Base-by-base conservation (phyloP, 768 basidiomycete species). In the Collybia mongolica region DNA sequence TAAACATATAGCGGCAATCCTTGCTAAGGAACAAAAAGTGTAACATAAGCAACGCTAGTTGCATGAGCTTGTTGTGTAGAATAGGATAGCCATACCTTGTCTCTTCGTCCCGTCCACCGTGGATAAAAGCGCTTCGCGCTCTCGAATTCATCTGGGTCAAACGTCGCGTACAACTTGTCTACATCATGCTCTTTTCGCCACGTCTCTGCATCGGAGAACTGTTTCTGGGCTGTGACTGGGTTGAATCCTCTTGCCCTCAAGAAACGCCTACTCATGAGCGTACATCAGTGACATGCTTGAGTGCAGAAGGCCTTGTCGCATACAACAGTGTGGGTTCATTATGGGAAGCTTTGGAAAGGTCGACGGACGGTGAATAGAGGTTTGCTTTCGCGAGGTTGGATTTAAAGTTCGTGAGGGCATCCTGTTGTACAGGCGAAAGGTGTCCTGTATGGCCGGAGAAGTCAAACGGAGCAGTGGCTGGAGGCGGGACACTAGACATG, bases 1-100 rank as follows among this genome's bases (percentile, higher is more conserved):
- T 85, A 93, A n/a, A 91, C 86, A 59, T 85, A 91, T 5, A 92
- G 54, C 1, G 90, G 90, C 40, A 81, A 63, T 20, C 89, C 90
- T 39, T 79, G 68, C 85, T 89, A 39, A 19, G 38, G 26, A 26
- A 9, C 28, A 26, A 3, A 32, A 28, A 47, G 49, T 22, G 4
- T 26, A 26, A 7, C 24, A 26, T 26, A 38, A 15, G 9, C 36
- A 18, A 39, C 18, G 7, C 18, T 28, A 32, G 32, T 5, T 6
- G 32, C 11, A 20, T 11, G 20, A 17, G 29, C 19, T 23, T 45
- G 39, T 9, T 7, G 24, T n/a, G n/a, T n/a, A n/a, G n/a, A n/a
- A 32, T 49, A 23, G 18, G 22, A 20, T 15, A 20, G 26, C 54
- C 71, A 2, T 56, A 84, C 89, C 72, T 86, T 88, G 63, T 90